These are phyloP conservation scores for Urostyla sp. DNA, from an alignment of 73 alveolate genomes.

Conservation along the genomic window DNA sequence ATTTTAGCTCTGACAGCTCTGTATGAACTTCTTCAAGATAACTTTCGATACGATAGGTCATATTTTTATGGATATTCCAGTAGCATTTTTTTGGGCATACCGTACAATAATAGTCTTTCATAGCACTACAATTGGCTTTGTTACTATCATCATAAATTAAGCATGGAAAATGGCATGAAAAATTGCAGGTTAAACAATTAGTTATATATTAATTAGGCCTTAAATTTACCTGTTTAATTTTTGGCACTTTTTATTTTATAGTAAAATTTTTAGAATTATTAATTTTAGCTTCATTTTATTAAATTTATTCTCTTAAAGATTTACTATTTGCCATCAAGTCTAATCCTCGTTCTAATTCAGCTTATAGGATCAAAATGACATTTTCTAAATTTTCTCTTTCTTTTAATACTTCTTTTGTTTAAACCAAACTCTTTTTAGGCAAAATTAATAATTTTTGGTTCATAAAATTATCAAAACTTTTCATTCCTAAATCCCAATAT, in stretches of 20 bases:
- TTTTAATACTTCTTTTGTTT: conserved; percentile 3
- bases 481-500: conserved; percentile 4
- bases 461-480: not conserved
- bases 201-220: not conserved
- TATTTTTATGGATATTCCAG: not conserved
- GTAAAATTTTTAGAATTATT: not conserved
- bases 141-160: not conserved
- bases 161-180: conserved; percentile 8
- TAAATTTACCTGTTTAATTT: not conserved
- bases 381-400: not conserved
- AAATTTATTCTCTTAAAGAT: too few relatives aligned
- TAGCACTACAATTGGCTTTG: not conserved
- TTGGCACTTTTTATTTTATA: not conserved
- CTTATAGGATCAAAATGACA: not conserved
- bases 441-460: not conserved
- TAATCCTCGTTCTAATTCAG: not conserved
- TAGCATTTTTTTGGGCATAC: conserved; percentile 8
- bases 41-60: not conserved
- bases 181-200: not conserved
- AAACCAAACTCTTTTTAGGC: not conserved
- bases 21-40: not conserved
- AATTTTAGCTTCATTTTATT: not conserved
- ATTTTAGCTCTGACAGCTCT: not conserved
- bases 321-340: not conserved
- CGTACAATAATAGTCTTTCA: not conserved